A percentile compares a stretch with the other conserved stretches of the same genome.
Evolutionary conservation across 495 filamentous ascomycete species (phyloP).

Genomic region (Platismatia glauca): DNA sequence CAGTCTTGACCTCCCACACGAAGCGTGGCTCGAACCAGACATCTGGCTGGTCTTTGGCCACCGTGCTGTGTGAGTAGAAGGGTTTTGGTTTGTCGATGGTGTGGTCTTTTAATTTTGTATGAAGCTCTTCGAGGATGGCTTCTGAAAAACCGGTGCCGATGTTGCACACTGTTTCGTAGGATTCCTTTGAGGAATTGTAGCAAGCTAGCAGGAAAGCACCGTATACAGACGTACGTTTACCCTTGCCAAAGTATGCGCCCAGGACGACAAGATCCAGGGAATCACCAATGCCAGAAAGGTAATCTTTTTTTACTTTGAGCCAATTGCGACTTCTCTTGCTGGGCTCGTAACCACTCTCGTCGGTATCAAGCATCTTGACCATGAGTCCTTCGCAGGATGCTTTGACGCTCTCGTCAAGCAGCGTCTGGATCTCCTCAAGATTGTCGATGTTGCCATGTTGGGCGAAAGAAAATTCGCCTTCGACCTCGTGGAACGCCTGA

Average conservation of each 20-base stretch:
- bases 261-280: constrained; percentile 94
- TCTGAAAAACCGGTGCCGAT: constrained; percentile 97
- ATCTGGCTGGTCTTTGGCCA: constrained; percentile 87
- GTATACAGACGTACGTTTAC: constrained; percentile 90
- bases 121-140: constrained; percentile 69
- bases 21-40: constrained; percentile 94
- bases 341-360: constrained; percentile 87
- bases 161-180: constrained; percentile 93
- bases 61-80: constrained; percentile 78
- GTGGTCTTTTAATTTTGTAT: constrained; percentile 57
- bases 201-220: constrained; percentile 92
- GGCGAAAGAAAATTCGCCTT: constrained; percentile 89
- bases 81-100: constrained; percentile 87
- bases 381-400: constrained; percentile 93
- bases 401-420: constrained; percentile 89
- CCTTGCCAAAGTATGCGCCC: constrained; percentile 87
- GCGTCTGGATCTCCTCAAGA: constrained; percentile 80
- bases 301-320: constrained; percentile 99
- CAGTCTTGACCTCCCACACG: constrained; percentile 97
- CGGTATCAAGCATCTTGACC: constrained; percentile 97
- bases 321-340: constrained; percentile 93
- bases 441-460: constrained; percentile 80
- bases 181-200: constrained; percentile 70
- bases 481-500: constrained; percentile 60
- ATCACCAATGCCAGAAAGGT: constrained; percentile 85